Evolutionary conservation across 768 basidiomycete genomes (phyloP).

Genomic region (Candolleomyces aberdarensis): DNA sequence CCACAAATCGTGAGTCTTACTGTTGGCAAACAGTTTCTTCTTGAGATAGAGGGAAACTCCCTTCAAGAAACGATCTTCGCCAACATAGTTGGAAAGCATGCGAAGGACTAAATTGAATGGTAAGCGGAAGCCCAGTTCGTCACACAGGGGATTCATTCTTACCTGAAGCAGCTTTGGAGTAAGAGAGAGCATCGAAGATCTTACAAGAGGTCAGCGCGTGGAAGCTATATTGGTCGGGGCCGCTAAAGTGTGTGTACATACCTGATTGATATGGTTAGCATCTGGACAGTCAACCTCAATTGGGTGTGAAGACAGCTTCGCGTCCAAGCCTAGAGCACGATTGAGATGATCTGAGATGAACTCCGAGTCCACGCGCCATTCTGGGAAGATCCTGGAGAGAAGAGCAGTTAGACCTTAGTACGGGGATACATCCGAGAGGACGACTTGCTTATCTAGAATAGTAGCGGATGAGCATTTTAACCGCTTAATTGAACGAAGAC

Average conservation of each 20-base stretch:
- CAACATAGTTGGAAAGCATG: conserved; percentile 88
- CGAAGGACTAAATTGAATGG: conserved; percentile 60
- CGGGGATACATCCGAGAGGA: background rate
- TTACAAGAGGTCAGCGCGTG: conserved; percentile 24
- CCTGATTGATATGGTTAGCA: conserved; percentile 80
- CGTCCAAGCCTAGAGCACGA: conserved; percentile 77
- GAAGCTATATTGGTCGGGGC: no score
- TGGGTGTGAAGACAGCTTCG: conserved; percentile 86
- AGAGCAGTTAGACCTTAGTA: background rate
- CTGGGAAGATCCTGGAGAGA: conserved; percentile 62
- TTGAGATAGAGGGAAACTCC: conserved; percentile 93
- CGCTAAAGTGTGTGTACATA: conserved; percentile 15
- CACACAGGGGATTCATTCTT: conserved; percentile 11
- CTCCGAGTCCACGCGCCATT: conserved; percentile 79
- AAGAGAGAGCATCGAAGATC: conserved; percentile 89
- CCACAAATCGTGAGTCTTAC: conserved; percentile 85
- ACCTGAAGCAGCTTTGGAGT: conserved; percentile 83
- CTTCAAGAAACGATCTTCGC: conserved; percentile 83
- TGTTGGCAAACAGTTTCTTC: conserved; percentile 81
- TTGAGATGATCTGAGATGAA: conserved; percentile 81
- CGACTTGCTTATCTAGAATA: conserved; percentile 49
- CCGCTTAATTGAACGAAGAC: conserved; percentile 3
- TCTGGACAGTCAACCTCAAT: conserved; percentile 91
- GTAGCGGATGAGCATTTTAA: background rate
- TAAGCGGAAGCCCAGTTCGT: background rate